phyloP scores from a whole-genome alignment of 805 yeast species.

The Saccharomycopsis oosterbeekiorum region DNA sequence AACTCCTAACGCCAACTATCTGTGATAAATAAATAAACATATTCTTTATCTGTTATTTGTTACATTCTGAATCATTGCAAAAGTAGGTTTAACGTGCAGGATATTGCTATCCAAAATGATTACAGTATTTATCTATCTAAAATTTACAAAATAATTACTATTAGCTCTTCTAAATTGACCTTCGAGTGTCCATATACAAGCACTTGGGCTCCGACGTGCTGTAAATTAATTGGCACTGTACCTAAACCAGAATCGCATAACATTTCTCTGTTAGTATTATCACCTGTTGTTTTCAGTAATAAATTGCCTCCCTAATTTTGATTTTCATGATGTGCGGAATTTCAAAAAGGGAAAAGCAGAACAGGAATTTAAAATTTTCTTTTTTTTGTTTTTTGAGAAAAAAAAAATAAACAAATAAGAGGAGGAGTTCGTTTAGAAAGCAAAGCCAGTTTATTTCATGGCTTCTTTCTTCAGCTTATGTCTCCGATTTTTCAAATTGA shows the following conservation, averaged over 20 bases:
- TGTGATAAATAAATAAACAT: background rate
- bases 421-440: background rate
- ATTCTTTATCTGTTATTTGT: background rate
- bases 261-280: background rate
- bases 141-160: too few relatives aligned
- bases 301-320: conserved; percentile 2
- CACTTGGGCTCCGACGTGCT: too few relatives aligned
- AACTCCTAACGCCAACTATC: background rate
- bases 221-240: too few relatives aligned
- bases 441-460: too few relatives aligned
- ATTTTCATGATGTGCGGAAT: background rate
- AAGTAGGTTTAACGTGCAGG: too few relatives aligned
- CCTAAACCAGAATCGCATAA: background rate
- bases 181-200: too few relatives aligned
- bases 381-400: background rate
- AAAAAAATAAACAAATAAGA: background rate
- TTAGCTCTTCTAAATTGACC: too few relatives aligned
- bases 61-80: too few relatives aligned
- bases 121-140: too few relatives aligned
- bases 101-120: too few relatives aligned
- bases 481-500: too few relatives aligned
- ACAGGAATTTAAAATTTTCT: background rate
- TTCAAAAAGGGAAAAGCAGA: background rate
- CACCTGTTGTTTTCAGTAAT: background rate
- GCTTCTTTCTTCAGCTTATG: too few relatives aligned